Conservation (phyloP, 257 asterid genomes). For the Gentiana straminea region DNA sequence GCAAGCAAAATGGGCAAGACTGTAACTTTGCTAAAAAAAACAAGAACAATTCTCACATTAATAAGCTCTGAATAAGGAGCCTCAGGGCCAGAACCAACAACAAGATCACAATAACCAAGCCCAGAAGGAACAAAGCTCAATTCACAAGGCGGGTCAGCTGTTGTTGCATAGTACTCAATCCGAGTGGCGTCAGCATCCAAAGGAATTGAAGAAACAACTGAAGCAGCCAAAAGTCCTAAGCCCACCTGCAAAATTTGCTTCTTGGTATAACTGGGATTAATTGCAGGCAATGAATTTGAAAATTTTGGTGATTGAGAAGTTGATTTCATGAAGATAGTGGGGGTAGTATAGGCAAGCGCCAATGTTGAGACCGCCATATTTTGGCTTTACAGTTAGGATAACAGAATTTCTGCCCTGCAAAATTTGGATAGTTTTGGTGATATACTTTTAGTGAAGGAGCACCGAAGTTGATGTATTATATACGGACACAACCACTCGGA, state of each 20-base stretch:
- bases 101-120: constrained; percentile 79
- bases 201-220: constrained; percentile 51
- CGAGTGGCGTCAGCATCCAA: constrained; percentile 71
- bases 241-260: constrained; percentile 43
- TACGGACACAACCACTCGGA: too few species aligned
- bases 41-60: constrained; percentile 34
- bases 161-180: constrained; percentile 79
- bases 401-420: too few species aligned
- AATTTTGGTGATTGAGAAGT: constrained; percentile 15
- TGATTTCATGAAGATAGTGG: constrained; percentile 20
- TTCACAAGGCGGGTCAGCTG: constrained; percentile 73
- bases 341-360: constrained; percentile 23
- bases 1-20: background rate
- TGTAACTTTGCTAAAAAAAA: too few species aligned
- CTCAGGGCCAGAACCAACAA: constrained; percentile 59
- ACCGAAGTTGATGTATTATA: background rate
- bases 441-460: background rate
- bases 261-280: constrained; percentile 15
- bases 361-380: constrained; percentile 53
- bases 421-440: background rate
- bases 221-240: constrained; percentile 59
- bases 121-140: constrained; percentile 61
- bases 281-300: constrained; percentile 10
- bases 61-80: constrained; percentile 69
- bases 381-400: background rate